phyloP scores from a whole-genome alignment of 2,329 filamentous ascomycete species.

The Paecilomyces fulvus region DNA sequence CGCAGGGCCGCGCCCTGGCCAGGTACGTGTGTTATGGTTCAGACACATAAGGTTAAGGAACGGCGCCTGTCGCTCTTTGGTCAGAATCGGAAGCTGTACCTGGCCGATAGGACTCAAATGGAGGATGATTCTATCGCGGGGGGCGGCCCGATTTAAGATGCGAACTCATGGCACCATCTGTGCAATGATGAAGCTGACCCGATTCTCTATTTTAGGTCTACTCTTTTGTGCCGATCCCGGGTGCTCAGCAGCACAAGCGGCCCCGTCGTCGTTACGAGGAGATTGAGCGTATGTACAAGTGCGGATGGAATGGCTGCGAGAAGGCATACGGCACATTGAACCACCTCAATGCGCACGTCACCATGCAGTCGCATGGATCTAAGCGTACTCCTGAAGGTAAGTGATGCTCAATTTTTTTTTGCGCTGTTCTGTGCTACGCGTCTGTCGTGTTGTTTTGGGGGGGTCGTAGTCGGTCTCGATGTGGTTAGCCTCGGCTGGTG shows the following conservation, averaged over 20 bases:
- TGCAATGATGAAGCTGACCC: conserved; percentile 12
- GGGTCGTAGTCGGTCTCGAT: conserved; percentile 28
- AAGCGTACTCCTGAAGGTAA: conserved; percentile 97
- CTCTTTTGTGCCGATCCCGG: conserved; percentile 94
- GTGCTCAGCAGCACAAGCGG: conserved; percentile 93
- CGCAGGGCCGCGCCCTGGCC: conserved; percentile 53
- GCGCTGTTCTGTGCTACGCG: conserved; percentile 2
- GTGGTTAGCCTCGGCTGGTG: conserved; percentile 28
- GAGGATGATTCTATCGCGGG: neutral
- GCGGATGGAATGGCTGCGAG: conserved; percentile 95
- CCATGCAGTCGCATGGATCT: conserved; percentile 92
- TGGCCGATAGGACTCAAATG: neutral
- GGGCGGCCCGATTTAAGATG: neutral
- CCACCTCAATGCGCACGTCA: conserved; percentile 95
- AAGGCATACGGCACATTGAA: conserved; percentile 98
- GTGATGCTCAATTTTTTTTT: conserved; percentile 9
- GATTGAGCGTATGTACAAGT: conserved; percentile 99
- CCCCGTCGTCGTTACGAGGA: conserved; percentile 91
- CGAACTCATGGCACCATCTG: neutral
- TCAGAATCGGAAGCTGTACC: neutral
- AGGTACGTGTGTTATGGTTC: conserved; percentile 46
- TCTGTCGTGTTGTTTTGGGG: conserved; percentile 19
- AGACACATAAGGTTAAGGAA: conserved; percentile 13
- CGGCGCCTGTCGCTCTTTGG: conserved; percentile 9
- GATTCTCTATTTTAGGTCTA: conserved; percentile 61